These are phyloP conservation scores for Galerina sulciceps DNA, from an alignment of 768 basidiomycete genomes.

Conservation along the genomic window DNA sequence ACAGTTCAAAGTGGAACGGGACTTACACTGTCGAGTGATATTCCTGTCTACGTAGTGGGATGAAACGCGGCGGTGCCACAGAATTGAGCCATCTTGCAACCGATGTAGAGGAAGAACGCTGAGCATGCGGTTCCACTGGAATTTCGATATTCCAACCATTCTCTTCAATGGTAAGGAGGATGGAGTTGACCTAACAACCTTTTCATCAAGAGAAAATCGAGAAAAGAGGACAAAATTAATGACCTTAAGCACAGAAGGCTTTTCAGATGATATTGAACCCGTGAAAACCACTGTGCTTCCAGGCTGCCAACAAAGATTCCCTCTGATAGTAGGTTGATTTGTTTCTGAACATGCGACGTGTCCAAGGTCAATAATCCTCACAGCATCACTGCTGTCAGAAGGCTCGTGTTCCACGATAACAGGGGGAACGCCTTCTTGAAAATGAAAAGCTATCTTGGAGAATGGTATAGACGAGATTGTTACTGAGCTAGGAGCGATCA, in stretches of 20 bases:
- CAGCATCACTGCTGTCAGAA: constrained; percentile 20
- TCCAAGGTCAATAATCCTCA: constrained; percentile 50
- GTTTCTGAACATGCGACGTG: constrained; percentile 28
- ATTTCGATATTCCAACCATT: constrained; percentile 72
- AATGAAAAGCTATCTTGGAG: constrained; percentile 59
- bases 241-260: constrained; percentile 60
- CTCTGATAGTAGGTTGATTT: constrained; percentile 29
- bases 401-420: constrained; percentile 52
- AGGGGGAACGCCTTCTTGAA: constrained; percentile 51
- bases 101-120: constrained; percentile 37
- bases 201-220: neutral
- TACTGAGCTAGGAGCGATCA: constrained; percentile 55
- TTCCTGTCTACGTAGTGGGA: constrained; percentile 53
- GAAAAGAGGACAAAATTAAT: constrained; percentile 18
- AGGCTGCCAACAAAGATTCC: constrained; percentile 61
- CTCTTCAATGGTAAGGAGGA: constrained; percentile 58
- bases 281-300: constrained; percentile 59
- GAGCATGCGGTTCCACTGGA: constrained; percentile 48
- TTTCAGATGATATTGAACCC: constrained; percentile 59
- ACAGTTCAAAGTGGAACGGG: neutral
- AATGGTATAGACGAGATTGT: constrained; percentile 65
- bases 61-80: constrained; percentile 53
- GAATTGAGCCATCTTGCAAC: constrained; percentile 61
- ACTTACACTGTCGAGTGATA: constrained; percentile 54
- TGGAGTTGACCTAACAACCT: constrained; percentile 44